These are phyloP conservation scores for Themeda triandra DNA, from an alignment of 176 grass and related monocot genomes.

Conservation along the genomic window DNA sequence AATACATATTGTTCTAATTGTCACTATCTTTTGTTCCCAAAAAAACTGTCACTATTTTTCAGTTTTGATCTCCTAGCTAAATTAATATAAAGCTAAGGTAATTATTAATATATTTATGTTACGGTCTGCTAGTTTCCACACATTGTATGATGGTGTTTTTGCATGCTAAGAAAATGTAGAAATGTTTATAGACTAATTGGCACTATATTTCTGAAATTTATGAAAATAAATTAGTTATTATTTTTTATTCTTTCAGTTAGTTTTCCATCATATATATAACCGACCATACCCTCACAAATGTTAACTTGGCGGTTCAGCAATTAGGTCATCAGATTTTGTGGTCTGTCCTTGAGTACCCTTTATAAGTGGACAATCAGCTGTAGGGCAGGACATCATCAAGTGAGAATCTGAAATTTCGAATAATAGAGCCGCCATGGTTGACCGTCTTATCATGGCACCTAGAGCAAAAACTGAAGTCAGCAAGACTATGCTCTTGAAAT, in stretches of 20 bases:
- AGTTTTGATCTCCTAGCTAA: background rate
- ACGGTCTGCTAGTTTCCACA: too few species aligned
- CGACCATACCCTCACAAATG: background rate
- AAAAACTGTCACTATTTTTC: background rate
- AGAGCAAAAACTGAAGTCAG: background rate
- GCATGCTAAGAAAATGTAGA: background rate
- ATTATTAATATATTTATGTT: too few species aligned
- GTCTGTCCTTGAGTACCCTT: background rate
- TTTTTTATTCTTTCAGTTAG: background rate
- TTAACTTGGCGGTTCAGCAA: background rate
- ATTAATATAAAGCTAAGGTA: background rate
- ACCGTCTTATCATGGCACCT: background rate
- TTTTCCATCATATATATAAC: background rate
- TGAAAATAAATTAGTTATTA: background rate
- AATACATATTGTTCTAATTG: background rate
- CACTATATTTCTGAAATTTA: background rate
- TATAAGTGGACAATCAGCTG: background rate
- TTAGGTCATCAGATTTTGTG: background rate
- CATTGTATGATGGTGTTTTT: background rate
- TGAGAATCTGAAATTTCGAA: background rate
- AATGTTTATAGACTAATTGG: background rate
- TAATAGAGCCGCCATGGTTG: slow-evolving; percentile 8
- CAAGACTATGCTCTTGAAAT: background rate
- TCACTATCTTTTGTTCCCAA: background rate
- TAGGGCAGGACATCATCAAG: background rate